Evolutionary conservation across 2,329 filamentous ascomycete genomes (phyloP).

Genomic region (Fusarium sulawesiense): DNA sequence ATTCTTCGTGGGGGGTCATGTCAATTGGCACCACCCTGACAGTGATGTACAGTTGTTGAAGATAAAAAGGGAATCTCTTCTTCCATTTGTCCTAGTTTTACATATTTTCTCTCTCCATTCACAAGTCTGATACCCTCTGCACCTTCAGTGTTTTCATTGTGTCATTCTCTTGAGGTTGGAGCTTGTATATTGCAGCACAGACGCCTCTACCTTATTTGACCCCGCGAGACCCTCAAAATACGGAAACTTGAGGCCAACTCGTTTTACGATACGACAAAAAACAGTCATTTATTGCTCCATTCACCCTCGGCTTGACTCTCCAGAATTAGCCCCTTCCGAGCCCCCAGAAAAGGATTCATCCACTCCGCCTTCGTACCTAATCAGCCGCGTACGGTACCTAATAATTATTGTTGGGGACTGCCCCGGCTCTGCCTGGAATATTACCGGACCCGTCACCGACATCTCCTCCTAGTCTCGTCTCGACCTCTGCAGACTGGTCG

Average conservation of each 20-base stretch:
- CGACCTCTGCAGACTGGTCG: slow-evolving; percentile 34
- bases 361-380: slow-evolving; percentile 21
- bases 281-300: background rate
- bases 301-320: background rate
- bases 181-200: background rate
- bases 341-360: slow-evolving; percentile 22
- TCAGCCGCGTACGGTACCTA: background rate
- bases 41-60: slow-evolving; percentile 18
- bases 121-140: background rate
- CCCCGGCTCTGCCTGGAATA: background rate
- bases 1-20: slow-evolving; percentile 39
- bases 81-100: slow-evolving; percentile 7
- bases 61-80: slow-evolving; percentile 22
- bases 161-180: background rate
- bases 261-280: background rate
- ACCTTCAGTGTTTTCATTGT: background rate
- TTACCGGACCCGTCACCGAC: slow-evolving; percentile 41
- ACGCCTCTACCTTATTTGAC: slow-evolving; percentile 26
- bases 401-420: slow-evolving; percentile 36
- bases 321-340: slow-evolving; percentile 1
- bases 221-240: slow-evolving; percentile 27
- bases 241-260: slow-evolving; percentile 24
- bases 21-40: slow-evolving; percentile 37
- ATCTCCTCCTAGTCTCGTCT: slow-evolving; percentile 25
- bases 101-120: background rate